These are phyloP conservation scores for Malus asiatica DNA, from an alignment of 306 rosid genomes.

Conservation along the genomic window DNA sequence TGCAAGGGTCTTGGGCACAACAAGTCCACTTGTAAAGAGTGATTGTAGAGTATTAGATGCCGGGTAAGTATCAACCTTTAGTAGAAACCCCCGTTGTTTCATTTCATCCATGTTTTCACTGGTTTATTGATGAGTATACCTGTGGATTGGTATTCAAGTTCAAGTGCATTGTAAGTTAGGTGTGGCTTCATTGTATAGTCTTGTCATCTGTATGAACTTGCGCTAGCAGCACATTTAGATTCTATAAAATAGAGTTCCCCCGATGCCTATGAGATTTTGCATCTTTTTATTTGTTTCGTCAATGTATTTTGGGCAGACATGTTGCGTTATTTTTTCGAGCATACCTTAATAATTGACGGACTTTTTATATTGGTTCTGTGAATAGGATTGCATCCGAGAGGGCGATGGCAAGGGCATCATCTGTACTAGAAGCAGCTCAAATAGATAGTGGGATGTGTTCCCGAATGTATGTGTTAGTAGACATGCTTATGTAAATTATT, in stretches of 20 bases:
- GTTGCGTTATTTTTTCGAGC: neutral
- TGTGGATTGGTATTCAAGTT: neutral
- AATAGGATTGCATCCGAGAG: constrained; percentile 29
- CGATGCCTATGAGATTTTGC: neutral
- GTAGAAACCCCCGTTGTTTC: neutral
- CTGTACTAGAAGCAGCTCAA: constrained; percentile 7
- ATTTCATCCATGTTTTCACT: neutral
- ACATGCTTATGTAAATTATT: constrained; percentile 14
- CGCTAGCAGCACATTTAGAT: neutral
- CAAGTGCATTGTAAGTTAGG: neutral
- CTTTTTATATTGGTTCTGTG: constrained; percentile 4
- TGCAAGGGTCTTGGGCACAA: constrained; percentile 97
- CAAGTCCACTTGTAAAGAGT: constrained; percentile 87
- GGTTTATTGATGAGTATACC: neutral
- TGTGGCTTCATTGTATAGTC: neutral
- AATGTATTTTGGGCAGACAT: neutral
- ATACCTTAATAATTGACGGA: constrained; percentile 4
- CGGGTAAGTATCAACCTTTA: constrained; percentile 29
- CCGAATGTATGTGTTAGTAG: neutral
- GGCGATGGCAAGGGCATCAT: constrained; percentile 8
- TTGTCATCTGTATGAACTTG: neutral
- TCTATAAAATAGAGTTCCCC: neutral
- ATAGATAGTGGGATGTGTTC: neutral
- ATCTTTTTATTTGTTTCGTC: neutral
- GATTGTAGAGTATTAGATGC: constrained; percentile 23